Percentiles rank a stretch among this genome's conserved stretches.
These are phyloP conservation scores for Anaeramoeba flamelloides DNA, from an alignment of 78 protist genomes.

Conservation along the genomic window DNA sequence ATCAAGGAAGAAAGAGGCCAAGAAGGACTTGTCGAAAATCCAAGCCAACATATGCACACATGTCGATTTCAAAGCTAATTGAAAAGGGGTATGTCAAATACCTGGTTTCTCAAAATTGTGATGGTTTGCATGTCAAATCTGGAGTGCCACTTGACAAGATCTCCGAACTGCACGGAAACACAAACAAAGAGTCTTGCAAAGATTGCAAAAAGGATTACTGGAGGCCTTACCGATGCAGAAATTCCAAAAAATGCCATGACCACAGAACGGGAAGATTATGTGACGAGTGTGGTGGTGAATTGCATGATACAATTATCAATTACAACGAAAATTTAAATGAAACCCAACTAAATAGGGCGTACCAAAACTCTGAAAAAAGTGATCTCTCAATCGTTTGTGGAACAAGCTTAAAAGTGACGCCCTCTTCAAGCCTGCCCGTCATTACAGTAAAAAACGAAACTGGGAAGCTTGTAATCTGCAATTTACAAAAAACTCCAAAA, in stretches of 20 bases:
- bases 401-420: too few species aligned
- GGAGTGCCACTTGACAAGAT: slow-evolving; percentile 3
- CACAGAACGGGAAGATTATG: slow-evolving; percentile 25
- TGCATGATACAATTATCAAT: slow-evolving; percentile 23
- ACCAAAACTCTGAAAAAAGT: background rate
- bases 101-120: slow-evolving; percentile 10
- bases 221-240: slow-evolving; percentile 3
- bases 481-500: slow-evolving; percentile 17
- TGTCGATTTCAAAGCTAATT: slow-evolving; percentile 8
- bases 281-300: background rate
- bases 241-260: background rate
- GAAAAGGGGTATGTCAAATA: slow-evolving; percentile 10
- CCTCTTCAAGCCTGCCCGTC: too few species aligned
- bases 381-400: slow-evolving; percentile 21
- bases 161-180: slow-evolving; percentile 9
- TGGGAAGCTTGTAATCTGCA: slow-evolving; percentile 1
- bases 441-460: slow-evolving; percentile 17
- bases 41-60: slow-evolving; percentile 18
- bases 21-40: background rate
- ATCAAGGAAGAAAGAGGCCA: slow-evolving; percentile 8
- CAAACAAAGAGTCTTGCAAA: background rate
- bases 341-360: background rate
- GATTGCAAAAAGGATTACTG: background rate
- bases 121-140: slow-evolving; percentile 7
- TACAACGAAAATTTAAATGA: slow-evolving; percentile 26